Base-by-base conservation (phyloP, 2,329 filamentous ascomycete genomes). In the Alternaria triticina region DNA sequence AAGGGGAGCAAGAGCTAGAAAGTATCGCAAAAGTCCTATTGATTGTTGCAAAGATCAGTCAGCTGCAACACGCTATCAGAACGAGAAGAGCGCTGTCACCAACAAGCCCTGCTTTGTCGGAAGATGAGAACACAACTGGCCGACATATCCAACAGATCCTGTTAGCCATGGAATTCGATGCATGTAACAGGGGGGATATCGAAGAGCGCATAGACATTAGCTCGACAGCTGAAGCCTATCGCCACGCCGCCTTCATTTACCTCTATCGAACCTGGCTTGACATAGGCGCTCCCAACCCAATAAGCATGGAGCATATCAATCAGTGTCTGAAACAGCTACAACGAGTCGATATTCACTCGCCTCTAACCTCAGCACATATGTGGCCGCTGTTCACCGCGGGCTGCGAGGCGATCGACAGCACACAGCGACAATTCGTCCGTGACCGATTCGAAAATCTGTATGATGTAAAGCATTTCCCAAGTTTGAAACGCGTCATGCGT, bases 311-410 rank as follows among this genome's bases (percentile, higher is more conserved):
- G 15, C 74, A 77, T 44, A 74, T 76, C 6, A 57, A 70, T n/a
- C 59, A 59, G 27, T 77, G 74, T 44, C 57, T 77, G 2, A 17
- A 54, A 0, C 67, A 64, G 54, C 64, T 77, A 25, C 61, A 66
- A 6, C 52, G 54, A 5, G 61, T 76, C 5, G 33, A 64, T 6
- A 50, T 74, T 2, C 49, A 46, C 1, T 77, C 75, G 3, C 66
- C 74, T 4, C 67, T 77, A 15, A 70, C 69, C 2, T 69, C 74
- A 2, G 68, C 73, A 13, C 75, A 77, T 17, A 64, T 73, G n/a
- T 77, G 75, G 75, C 75, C 75, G n/a, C 50, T 77, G 6, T 77
- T 73, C 45, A 74, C 73, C 4, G 75, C 75, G 10, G 75, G 75
- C 1, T 77, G 75, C 59, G 75, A 77, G 46, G 70, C 69, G 6